Evolutionary conservation across 768 basidiomycete genomes (phyloP), one percentile per base, ranked within the genome.

Genomic region (Pleurotus sapidus): DNA sequence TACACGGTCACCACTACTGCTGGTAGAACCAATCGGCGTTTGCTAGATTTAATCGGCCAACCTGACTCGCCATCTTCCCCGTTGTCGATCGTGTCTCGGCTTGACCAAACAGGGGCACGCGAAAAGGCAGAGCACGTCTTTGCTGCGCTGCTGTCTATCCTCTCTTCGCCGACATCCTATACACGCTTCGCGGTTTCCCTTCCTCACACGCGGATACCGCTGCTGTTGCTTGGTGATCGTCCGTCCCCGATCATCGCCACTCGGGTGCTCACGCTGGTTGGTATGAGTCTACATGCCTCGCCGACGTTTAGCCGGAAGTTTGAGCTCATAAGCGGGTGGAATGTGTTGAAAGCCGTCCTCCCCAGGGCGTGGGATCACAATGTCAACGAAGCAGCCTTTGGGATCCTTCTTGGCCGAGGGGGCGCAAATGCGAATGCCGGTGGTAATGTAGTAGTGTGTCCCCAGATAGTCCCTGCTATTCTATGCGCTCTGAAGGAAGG

Each of bases 271-370:
- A 70, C 70, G 1, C 70, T 94, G 17, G 77, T 92, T 7, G 75
- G 76, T 2, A 74, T 86, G 54, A 80, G 85, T 57, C 74, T 87
- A 25, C 71, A 70, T 14, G 68, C 76, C 25, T 84, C 85, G 0
- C 65, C 79, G 8, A 81, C 85, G 2, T 97, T 95, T 72, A 80
- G 74, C 46, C 78, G 88, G 56, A 93, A 91, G 63, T 93, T 96
- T 62, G 94, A 95, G 67, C 74, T 89, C 1, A 85, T 91, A 38
- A 87, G 87, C 53, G 95, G 95, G 7, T 96, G 93, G 89, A 84
- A 77, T 46, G 77, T 89, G 2, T 67, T 96, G 37, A 88, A 85
- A 66, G 78, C 77, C 3, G 80, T 88, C 24, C 64, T 95, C 17
- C 89, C 93, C 0, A 63, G 68, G 18, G 74, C 77, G 46, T 96